A percentile compares a stretch with the other conserved stretches of the same genome.
phyloP scores from a whole-genome alignment of 108 stramenopile genomes.

The Mayamaea pseudoterrestris region DNA sequence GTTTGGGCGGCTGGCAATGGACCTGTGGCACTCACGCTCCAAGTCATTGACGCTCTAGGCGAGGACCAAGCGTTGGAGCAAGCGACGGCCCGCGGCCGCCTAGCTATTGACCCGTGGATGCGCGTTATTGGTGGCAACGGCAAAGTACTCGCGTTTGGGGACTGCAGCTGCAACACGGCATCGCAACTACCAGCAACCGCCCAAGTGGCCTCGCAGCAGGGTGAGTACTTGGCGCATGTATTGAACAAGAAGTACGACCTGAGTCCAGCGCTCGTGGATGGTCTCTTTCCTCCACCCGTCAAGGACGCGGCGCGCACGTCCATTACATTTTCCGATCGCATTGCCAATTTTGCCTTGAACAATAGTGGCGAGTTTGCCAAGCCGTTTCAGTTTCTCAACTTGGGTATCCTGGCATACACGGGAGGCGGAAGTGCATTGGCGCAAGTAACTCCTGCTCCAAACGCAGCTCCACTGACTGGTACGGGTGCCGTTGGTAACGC shows the following conservation, averaged over 20 bases:
- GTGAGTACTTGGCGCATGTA: conserved; percentile 74
- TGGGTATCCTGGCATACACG: conserved; percentile 91
- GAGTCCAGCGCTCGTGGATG: conserved; percentile 28
- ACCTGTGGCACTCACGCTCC: conserved; percentile 67
- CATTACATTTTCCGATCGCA: conserved; percentile 36
- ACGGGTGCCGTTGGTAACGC: conserved; percentile 70
- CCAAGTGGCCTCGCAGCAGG: conserved; percentile 78
- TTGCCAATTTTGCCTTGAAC: conserved; percentile 44
- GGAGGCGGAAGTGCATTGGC: conserved; percentile 77
- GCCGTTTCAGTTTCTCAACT: conserved; percentile 90
- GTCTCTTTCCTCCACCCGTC: conserved; percentile 36
- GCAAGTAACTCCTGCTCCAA: conserved; percentile 59
- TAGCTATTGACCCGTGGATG: conserved; percentile 86
- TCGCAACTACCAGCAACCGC: conserved; percentile 11
- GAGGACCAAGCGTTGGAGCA: conserved; percentile 49
- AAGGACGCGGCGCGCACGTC: conserved; percentile 25
- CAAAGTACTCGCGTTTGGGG: conserved; percentile 78
- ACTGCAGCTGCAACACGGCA: conserved; percentile 54
- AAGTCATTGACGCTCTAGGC: conserved; percentile 49
- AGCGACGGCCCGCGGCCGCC: conserved; percentile 62
- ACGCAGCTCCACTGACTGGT: conserved; percentile 44
- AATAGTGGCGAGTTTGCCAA: conserved; percentile 55
- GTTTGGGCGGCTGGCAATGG: conserved; percentile 98
- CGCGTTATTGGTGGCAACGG: conserved; percentile 75
- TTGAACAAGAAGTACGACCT: conserved; percentile 68